These are phyloP conservation scores for Fusarium compactum DNA, from an alignment of 2,329 filamentous ascomycete species.

Conservation along the genomic window DNA sequence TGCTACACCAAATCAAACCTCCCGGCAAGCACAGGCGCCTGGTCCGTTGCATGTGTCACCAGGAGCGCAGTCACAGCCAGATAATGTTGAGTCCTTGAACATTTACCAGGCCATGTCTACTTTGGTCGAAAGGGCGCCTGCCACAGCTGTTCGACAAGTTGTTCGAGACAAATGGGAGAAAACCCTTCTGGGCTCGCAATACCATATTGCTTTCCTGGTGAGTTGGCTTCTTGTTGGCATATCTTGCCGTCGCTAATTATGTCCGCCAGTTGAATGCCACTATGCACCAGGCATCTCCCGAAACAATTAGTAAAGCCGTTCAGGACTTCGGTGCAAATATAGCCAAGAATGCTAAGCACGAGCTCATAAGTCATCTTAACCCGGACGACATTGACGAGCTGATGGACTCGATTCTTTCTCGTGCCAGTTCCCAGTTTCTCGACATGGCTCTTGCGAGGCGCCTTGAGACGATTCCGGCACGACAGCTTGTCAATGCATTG, in stretches of 20 bases:
- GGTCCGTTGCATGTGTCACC: conserved; percentile 1
- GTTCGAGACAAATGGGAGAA: conserved; percentile 65
- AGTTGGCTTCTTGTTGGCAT: conserved; percentile 44
- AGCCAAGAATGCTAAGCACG: conserved; percentile 55
- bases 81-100: conserved; percentile 46
- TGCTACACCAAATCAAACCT: background rate
- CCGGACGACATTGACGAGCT: conserved; percentile 60
- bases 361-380: conserved; percentile 58
- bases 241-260: conserved; percentile 41
- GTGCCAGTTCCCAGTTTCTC: conserved; percentile 62
- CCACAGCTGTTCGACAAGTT: conserved; percentile 61
- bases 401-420: conserved; percentile 58
- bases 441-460: conserved; percentile 65
- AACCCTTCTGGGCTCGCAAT: conserved; percentile 63
- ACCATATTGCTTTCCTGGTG: conserved; percentile 66
- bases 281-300: conserved; percentile 58
- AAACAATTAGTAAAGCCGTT: conserved; percentile 55
- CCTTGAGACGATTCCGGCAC: conserved; percentile 65
- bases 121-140: conserved; percentile 55
- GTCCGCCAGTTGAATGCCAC: conserved; percentile 61
- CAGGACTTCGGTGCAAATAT: conserved; percentile 61
- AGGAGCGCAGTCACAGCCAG: background rate
- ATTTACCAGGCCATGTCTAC: conserved; percentile 43
- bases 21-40: conserved; percentile 5
- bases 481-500: conserved; percentile 67